A percentile compares a stretch with the other conserved stretches of the same genome.
phyloP scores from a whole-genome alignment of 768 basidiomycete genomes.

The Ramaria rubella region DNA sequence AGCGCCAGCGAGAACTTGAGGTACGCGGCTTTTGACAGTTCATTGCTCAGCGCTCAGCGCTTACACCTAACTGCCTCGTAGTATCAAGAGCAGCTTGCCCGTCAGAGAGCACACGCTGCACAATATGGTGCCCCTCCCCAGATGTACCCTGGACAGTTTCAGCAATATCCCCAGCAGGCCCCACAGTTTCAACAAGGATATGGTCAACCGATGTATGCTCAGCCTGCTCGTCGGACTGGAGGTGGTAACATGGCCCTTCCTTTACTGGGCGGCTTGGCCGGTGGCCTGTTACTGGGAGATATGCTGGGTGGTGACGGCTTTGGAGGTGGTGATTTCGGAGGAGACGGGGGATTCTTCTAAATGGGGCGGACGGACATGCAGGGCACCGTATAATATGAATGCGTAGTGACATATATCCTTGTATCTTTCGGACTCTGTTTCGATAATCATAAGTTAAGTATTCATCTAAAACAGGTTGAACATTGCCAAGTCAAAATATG shows the following conservation, averaged over 20 bases:
- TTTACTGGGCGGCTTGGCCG: conserved; percentile 41
- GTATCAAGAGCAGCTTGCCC: conserved; percentile 20
- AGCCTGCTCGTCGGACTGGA: conserved; percentile 10
- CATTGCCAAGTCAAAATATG: no score
- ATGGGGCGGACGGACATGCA: not conserved
- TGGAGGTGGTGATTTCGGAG: conserved; percentile 22
- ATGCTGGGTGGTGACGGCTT: conserved; percentile 26
- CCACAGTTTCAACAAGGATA: conserved; percentile 16
- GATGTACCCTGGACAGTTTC: conserved; percentile 9
- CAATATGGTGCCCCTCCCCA: conserved; percentile 19
- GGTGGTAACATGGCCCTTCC: conserved; percentile 34
- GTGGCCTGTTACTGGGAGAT: conserved; percentile 45
- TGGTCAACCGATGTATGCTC: conserved; percentile 13
- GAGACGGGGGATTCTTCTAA: conserved; percentile 4
- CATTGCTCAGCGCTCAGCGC: not conserved
- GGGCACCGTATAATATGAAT: no score
- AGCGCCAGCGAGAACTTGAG: conserved; percentile 12
- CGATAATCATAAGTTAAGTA: no score
- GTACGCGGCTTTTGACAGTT: not conserved
- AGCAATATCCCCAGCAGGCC: not conserved
- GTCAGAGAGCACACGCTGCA: conserved; percentile 30
- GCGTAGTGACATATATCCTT: not conserved
- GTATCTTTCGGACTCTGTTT: not conserved
- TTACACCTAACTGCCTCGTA: conserved; percentile 3
- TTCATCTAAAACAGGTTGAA: no score